These are phyloP conservation scores for Nakazawaea siamensis DNA, from an alignment of 805 yeast species.

Conservation along the genomic window DNA sequence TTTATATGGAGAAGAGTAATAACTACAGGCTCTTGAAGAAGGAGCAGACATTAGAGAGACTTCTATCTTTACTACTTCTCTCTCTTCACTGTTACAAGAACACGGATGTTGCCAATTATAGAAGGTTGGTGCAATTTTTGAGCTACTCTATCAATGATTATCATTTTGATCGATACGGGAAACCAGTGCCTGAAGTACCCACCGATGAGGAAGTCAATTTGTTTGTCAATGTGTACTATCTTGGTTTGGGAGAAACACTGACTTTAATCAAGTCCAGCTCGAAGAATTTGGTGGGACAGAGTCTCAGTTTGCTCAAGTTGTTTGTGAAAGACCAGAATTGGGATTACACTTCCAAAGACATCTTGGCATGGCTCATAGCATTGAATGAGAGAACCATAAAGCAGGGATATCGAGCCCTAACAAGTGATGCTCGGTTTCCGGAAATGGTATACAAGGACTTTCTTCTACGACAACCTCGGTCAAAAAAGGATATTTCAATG, in stretches of 20 bases:
- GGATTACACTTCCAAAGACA: too few species aligned
- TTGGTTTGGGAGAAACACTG: not conserved
- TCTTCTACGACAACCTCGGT: slow-evolving; percentile 5
- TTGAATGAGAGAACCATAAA: too few species aligned
- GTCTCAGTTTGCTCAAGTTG: too few species aligned
- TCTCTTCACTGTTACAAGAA: slow-evolving; percentile 1
- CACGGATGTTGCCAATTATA: not conserved
- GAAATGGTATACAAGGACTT: slow-evolving; percentile 3
- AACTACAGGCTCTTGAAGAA: not conserved
- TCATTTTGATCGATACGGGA: not conserved
- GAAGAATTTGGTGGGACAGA: too few species aligned
- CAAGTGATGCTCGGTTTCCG: too few species aligned
- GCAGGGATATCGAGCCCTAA: too few species aligned
- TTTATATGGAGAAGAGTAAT: not conserved
- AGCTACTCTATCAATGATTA: not conserved
- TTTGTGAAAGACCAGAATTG: too few species aligned
- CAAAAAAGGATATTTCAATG: not conserved
- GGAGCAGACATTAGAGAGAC: not conserved
- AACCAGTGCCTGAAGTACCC: not conserved
- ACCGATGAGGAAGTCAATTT: not conserved
- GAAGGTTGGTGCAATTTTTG: too few species aligned
- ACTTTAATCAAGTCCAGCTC: too few species aligned
- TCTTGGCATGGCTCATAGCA: too few species aligned
- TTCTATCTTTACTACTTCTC: not conserved
- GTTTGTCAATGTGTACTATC: slow-evolving; percentile 2